Conservation (phyloP, 306 rosid species). For the Trifolium dubium region DNA sequence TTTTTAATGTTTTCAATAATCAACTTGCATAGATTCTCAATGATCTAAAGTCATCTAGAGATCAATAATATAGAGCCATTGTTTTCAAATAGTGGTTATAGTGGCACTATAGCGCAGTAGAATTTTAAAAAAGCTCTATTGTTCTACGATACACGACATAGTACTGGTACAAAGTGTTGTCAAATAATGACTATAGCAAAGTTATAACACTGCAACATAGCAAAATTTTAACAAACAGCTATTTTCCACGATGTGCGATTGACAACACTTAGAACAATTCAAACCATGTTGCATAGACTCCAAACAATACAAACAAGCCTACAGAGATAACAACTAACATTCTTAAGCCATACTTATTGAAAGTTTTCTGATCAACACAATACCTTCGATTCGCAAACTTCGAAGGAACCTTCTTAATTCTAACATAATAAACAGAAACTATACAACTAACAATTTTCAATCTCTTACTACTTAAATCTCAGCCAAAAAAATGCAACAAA, state of each 20-base stretch:
- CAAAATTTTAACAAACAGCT: not conserved
- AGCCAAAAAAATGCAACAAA: conserved; percentile 31
- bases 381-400: conserved; percentile 40
- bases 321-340: conserved; percentile 25
- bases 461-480: conserved; percentile 36
- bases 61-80: conserved; percentile 5
- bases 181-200: not conserved
- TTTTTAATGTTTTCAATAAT: conserved; percentile 6
- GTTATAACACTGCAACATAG: not conserved
- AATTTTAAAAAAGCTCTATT: not conserved
- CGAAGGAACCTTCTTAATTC: conserved; percentile 37
- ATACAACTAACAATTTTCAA: conserved; percentile 36
- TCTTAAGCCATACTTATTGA: conserved; percentile 8
- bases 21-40: conserved; percentile 8
- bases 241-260: not conserved
- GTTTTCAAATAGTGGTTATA: not conserved
- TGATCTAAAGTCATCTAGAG: conserved; percentile 17
- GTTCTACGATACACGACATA: not conserved
- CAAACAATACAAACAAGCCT: conserved; percentile 24
- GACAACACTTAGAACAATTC: not conserved
- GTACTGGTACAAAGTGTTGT: not conserved
- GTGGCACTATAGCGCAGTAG: not conserved
- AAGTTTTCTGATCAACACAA: conserved; percentile 13
- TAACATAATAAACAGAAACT: conserved; percentile 41
- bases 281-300: conserved; percentile 1